These are phyloP conservation scores for Lentinula edodes DNA, from an alignment of 768 basidiomycete species.

Conservation along the genomic window DNA sequence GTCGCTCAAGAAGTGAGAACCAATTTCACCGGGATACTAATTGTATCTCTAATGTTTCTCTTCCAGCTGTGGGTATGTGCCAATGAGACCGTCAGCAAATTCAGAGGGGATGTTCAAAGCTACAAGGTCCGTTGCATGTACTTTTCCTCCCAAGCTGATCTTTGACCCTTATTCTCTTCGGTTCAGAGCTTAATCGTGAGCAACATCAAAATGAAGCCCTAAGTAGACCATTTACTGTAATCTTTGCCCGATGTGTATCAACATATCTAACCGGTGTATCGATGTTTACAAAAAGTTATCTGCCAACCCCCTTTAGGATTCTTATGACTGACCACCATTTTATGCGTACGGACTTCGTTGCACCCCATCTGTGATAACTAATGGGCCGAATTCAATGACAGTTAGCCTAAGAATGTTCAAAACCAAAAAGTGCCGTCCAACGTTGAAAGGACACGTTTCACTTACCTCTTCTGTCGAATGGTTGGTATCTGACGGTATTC, in stretches of 20 bases:
- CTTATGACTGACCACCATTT: too few relatives aligned
- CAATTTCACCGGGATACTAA: neutral
- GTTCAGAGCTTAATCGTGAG: constrained; percentile 19
- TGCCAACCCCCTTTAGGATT: too few relatives aligned
- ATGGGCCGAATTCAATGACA: too few relatives aligned
- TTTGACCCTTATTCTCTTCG: neutral
- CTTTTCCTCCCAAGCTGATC: neutral
- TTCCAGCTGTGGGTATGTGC: constrained; percentile 88
- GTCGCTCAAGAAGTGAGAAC: constrained; percentile 73
- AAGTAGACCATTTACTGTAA: neutral
- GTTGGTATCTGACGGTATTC: too few relatives aligned
- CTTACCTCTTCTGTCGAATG: too few relatives aligned
- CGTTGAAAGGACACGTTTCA: too few relatives aligned
- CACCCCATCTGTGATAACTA: too few relatives aligned
- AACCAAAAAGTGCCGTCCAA: too few relatives aligned
- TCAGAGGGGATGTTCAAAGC: constrained; percentile 83
- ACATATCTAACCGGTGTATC: neutral
- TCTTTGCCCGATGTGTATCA: neutral
- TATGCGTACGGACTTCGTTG: too few relatives aligned
- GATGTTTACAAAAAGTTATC: too few relatives aligned
- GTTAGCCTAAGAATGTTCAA: too few relatives aligned
- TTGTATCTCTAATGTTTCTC: constrained; percentile 1
- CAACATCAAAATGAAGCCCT: constrained; percentile 19
- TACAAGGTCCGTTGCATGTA: constrained; percentile 64
- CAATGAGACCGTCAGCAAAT: constrained; percentile 75